Base-by-base conservation (phyloP, 2,329 filamentous ascomycete species). In the Dryadomyces quercus-mongolicae region DNA sequence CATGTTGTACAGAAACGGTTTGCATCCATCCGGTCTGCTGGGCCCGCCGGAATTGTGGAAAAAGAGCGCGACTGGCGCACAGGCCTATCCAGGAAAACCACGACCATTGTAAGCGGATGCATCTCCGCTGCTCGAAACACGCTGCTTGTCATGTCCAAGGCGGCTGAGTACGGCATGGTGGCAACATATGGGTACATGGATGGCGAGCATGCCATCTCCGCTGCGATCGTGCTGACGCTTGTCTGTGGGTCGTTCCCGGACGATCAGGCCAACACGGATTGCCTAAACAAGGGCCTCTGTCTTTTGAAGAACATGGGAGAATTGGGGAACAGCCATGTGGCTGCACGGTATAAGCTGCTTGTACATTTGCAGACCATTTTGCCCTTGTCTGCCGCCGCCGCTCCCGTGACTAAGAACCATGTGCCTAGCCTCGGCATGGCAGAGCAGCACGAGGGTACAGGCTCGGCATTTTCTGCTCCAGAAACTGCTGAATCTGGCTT, bases 121-220 rank as follows among this genome's bases (percentile, higher is more conserved):
- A 69, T 80, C 40, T 66, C 67, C 1, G 75, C 75, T 4, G 76
- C 75, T 10, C 69, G 72, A 16, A 72, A 73, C 22, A 75, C 71
- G 4, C 71, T 73, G 18, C 65, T 69, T 20, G 72, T 77, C 49
- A 76, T 77, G 72, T 67, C 69, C 43, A 66, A 71, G 16, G 74
- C 75, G 1, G 65, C 72, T 1, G 70, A 73, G 58, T 70, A 74
- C 56, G 70, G 77, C 55, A 67, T 79, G 10, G 69, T 78, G 12
- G 74, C 76, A 20, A 80, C 76, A 0, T 80, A 77, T 59, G 77
- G 77, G 22, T 80, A 77, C 61, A 76, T 80, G 67, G 77, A 80
- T 55, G 72, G 74, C 16, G 77, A 80, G 56, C 76, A 80, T 59
- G 70, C 73, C 22, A 78, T 80, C 59, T 77, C 74, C 0, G 75